A percentile compares a stretch with the other conserved stretches of the same genome.
Evolutionary conservation across 2,329 filamentous ascomycete species (phyloP).

Genomic region (Zopfia rhizophila): DNA sequence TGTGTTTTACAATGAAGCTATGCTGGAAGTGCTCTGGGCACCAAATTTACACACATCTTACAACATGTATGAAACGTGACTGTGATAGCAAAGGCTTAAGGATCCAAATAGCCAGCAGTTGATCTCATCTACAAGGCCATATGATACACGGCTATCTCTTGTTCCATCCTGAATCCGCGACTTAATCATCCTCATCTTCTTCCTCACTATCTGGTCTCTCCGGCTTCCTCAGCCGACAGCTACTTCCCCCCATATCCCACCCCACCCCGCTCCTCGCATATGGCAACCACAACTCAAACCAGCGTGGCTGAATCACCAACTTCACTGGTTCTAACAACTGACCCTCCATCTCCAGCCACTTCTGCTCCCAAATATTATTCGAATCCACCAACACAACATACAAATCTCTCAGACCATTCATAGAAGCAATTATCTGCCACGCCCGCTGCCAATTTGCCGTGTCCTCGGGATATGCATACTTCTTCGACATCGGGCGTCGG

Average conservation of each 20-base stretch:
- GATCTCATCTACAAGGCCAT: too few relatives aligned
- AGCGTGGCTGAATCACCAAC: constrained; percentile 25
- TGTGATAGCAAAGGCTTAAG: too few relatives aligned
- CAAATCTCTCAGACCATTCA: constrained; percentile 39
- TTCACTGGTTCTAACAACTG: constrained; percentile 37
- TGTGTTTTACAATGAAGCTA: too few relatives aligned
- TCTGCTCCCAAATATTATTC: constrained; percentile 40
- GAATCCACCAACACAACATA: constrained; percentile 40
- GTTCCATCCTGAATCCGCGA: too few relatives aligned
- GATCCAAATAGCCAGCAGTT: too few relatives aligned
- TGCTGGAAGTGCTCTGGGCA: too few relatives aligned
- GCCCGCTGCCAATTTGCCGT: constrained; percentile 45
- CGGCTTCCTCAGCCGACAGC: constrained; percentile 32
- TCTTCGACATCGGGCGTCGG: constrained; percentile 28
- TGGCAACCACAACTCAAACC: constrained; percentile 41
- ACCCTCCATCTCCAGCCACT: constrained; percentile 41
- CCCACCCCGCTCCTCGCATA: constrained; percentile 34
- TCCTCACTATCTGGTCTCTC: constrained; percentile 12
- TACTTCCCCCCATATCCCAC: constrained; percentile 38
- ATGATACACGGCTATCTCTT: too few relatives aligned
- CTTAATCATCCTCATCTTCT: constrained; percentile 16
- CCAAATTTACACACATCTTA: too few relatives aligned
- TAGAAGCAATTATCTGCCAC: constrained; percentile 39
- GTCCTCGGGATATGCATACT: constrained; percentile 46
- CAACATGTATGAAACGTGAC: too few relatives aligned